A percentile compares a stretch with the other conserved stretches of the same genome.
phyloP scores from a whole-genome alignment of 2,329 filamentous ascomycete species.

The Aspergillus pseudoglaucus region DNA sequence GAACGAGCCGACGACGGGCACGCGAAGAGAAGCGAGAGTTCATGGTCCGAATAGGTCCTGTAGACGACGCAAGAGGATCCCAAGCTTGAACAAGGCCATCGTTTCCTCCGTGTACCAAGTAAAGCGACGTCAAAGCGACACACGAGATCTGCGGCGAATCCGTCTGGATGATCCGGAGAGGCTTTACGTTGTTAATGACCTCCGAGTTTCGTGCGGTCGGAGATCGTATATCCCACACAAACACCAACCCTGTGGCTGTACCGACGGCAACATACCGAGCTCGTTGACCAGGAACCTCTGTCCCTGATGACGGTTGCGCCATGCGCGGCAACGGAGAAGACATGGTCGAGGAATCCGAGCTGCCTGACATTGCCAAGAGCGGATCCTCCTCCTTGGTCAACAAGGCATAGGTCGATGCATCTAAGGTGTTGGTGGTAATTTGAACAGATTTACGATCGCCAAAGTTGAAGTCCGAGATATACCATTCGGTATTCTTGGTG shows the following conservation, averaged over 20 bases:
- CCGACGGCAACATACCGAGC: constrained; percentile 75
- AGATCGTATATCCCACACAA: constrained; percentile 80
- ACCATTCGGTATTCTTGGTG: constrained; percentile 57
- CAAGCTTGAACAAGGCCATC: constrained; percentile 94
- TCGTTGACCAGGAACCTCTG: constrained; percentile 76
- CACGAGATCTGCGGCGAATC: constrained; percentile 83
- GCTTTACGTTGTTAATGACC: constrained; percentile 55
- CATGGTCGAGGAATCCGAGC: constrained; percentile 49
- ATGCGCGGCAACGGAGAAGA: constrained; percentile 49
- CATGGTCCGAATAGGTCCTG: constrained; percentile 73
- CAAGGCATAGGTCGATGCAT: constrained; percentile 66
- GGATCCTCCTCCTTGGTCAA: constrained; percentile 74
- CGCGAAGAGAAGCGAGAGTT: constrained; percentile 78
- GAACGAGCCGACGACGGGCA: constrained; percentile 66
- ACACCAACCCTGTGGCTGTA: constrained; percentile 67
- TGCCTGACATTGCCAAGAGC: constrained; percentile 53
- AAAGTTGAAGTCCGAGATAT: constrained; percentile 54
- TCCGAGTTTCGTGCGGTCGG: constrained; percentile 49
- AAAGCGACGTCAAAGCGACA: constrained; percentile 74
- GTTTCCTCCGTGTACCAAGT: constrained; percentile 86
- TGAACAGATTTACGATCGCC: constrained; percentile 53
- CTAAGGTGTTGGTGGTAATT: constrained; percentile 65
- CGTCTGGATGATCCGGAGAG: constrained; percentile 77
- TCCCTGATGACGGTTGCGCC: constrained; percentile 33
- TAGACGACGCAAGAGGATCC: constrained; percentile 82